Percentiles rank a stretch among this genome's conserved stretches.
phyloP scores from a whole-genome alignment of 2,329 filamentous ascomycete genomes.

The Plectosphaerella cucumerina region DNA sequence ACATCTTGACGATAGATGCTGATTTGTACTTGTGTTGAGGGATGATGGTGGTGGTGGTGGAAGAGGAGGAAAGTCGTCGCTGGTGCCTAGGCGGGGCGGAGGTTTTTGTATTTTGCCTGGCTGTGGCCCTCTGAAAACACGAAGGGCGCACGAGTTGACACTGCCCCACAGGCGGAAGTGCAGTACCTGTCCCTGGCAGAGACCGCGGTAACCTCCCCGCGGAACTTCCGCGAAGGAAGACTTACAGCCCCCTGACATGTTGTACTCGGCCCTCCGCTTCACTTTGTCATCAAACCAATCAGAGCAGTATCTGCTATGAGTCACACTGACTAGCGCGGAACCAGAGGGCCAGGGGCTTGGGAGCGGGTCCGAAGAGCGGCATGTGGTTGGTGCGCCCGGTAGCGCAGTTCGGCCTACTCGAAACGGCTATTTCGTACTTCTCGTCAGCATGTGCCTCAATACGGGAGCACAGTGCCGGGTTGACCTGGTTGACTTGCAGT shows the following conservation, averaged over 20 bases:
- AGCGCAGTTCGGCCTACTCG: neutral
- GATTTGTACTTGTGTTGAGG: constrained; percentile 24
- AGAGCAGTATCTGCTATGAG: neutral
- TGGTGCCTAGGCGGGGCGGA: constrained; percentile 18
- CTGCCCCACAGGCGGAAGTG: neutral
- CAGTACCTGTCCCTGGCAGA: neutral
- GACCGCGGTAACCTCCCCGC: neutral
- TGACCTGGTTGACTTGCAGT: too few relatives aligned
- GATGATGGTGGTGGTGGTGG: constrained; percentile 25
- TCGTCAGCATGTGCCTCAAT: neutral
- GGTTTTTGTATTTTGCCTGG: constrained; percentile 3
- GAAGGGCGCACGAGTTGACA: neutral
- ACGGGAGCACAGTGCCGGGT: too few relatives aligned
- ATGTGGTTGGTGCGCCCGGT: neutral
- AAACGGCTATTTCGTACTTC: neutral
- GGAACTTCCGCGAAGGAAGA: neutral
- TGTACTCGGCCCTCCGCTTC: neutral
- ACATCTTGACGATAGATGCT: constrained; percentile 48
- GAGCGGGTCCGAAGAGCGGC: neutral
- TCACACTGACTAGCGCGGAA: constrained; percentile 4
- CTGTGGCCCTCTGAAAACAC: neutral
- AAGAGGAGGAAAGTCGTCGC: constrained; percentile 26
- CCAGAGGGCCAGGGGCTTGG: neutral
- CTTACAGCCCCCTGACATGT: neutral
- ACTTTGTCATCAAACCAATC: neutral